Evolutionary conservation across 371 early-diverging fungal species (phyloP), one percentile per base, ranked within the genome.

Genomic region (Syncephalastrum racemosum): DNA sequence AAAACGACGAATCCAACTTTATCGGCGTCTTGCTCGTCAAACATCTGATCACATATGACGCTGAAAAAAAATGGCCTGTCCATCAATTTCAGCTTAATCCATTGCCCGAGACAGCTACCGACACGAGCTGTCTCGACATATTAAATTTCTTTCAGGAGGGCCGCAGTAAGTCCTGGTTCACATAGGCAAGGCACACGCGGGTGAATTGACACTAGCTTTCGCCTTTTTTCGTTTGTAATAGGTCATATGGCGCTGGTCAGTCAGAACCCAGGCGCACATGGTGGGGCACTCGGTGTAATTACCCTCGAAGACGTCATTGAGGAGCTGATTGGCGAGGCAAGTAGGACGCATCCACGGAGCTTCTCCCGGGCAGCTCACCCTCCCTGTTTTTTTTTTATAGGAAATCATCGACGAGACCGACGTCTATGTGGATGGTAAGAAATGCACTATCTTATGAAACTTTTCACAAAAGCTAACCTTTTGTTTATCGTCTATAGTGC

Each of bases 251-350:
- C 90, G 5, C 73, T 89, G 22, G 90, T 91, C n/a, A 82, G 87
- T 0, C 78, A 82, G 4, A 77, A 84, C 50, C 73, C 82, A 44
- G 76, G 74, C 13, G 65, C 70, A 58, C 64, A 71, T 55, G 62
- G 66, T 18, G 76, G 71, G 14, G 74, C 86, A 5, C 68, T 97
- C 8, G 98, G 98, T 16, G 92, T 97, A 10, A 90, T 98, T 41
- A 97, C 98, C 0, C 75, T 97, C 22, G 98, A 98, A 64, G 98
- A 98, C 69, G 94, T 98, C 6, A 93, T 98, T 64, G 97, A 98
- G 71, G 97, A 96, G 73, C 73, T 97, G 45, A 89, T 98, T 72
- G 92, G 91, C 20, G 89, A 89, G 64, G 81, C 77, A 66, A 62
- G 24, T 2, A 22, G n/a, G n/a, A n/a, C n/a, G n/a, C n/a, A n/a